A percentile compares a stretch with the other conserved stretches of the same genome.
Conservation (phyloP, 352 stramenopile genomes). For the Globisporangium cystogenes region DNA sequence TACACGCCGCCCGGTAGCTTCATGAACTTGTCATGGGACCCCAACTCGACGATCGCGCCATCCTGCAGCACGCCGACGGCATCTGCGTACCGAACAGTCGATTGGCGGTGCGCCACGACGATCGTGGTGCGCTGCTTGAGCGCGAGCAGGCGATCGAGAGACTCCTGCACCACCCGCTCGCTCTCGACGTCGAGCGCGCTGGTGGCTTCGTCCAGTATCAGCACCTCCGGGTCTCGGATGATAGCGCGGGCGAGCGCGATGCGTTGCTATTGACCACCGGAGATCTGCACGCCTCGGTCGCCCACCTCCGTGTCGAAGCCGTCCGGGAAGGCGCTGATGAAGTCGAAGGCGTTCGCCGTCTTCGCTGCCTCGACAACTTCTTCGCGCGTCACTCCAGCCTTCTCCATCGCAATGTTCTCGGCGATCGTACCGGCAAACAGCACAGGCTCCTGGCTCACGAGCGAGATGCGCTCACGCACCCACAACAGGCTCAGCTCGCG, state of each 20-base stretch:
- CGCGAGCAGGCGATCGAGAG: conserved; percentile 19
- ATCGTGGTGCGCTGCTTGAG: conserved; percentile 61
- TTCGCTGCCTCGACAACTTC: conserved; percentile 28
- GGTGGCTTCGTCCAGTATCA: conserved; percentile 57
- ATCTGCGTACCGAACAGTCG: conserved; percentile 81
- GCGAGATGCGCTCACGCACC: conserved; percentile 64
- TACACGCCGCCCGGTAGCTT: conserved; percentile 19
- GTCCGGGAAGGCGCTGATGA: conserved; percentile 84
- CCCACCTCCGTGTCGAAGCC: conserved; percentile 85
- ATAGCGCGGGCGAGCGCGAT: conserved; percentile 43
- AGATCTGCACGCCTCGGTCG: conserved; percentile 28
- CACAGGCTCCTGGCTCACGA: conserved; percentile 37
- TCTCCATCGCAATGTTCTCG: conserved; percentile 24
- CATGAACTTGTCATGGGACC: conserved; percentile 68
- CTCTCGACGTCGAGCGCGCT: conserved; percentile 27
- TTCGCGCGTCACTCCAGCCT: conserved; percentile 25
- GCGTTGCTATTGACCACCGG: background rate
- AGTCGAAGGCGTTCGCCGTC: conserved; percentile 19
- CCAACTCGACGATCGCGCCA: conserved; percentile 75
- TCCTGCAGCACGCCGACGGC: conserved; percentile 80
- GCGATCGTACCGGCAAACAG: background rate
- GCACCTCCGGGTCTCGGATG: conserved; percentile 65
- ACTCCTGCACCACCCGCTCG: conserved; percentile 11
- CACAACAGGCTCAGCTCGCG: conserved; percentile 60
- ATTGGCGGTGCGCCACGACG: conserved; percentile 84